Percentiles rank a stretch among this genome's conserved stretches.
phyloP scores from a whole-genome alignment of 768 basidiomycete genomes.

The Ramaria sp. region DNA sequence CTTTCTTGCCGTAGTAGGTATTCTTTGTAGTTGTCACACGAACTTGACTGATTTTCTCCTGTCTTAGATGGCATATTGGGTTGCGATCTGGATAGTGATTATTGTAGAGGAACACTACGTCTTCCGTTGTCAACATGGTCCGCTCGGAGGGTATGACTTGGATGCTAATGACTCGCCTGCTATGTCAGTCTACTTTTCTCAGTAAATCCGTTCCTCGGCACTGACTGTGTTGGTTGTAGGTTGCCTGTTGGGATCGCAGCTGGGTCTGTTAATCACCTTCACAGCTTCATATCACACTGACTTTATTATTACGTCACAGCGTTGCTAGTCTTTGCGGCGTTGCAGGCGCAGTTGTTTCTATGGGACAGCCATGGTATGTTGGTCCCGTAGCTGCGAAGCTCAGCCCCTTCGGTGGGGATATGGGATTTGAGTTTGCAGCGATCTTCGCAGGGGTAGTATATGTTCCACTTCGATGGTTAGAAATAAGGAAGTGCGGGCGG shows the following conservation, averaged over 20 bases:
- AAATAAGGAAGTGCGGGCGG: constrained; percentile 23
- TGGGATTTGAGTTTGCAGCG: constrained; percentile 44
- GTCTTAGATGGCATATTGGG: constrained; percentile 33
- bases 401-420: constrained; percentile 37
- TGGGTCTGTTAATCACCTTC: constrained; percentile 14
- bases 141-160: constrained; percentile 40
- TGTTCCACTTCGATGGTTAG: constrained; percentile 37
- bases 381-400: constrained; percentile 36
- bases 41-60: constrained; percentile 23
- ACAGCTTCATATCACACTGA: background rate
- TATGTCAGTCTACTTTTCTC: constrained; percentile 17
- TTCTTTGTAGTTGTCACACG: background rate
- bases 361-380: constrained; percentile 43
- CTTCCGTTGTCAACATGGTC: constrained; percentile 29
- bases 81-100: constrained; percentile 35
- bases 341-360: constrained; percentile 38
- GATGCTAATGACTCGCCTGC: constrained; percentile 34
- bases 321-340: constrained; percentile 36
- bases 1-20: constrained; percentile 3
- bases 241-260: constrained; percentile 40
- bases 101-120: constrained; percentile 35
- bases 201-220: background rate
- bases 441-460: constrained; percentile 35
- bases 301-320: background rate
- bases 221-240: constrained; percentile 15